A percentile compares a stretch with the other conserved stretches of the same genome.
Evolutionary conservation across 768 basidiomycete species (phyloP).

Genomic region (Gautieria morchelliformis): DNA sequence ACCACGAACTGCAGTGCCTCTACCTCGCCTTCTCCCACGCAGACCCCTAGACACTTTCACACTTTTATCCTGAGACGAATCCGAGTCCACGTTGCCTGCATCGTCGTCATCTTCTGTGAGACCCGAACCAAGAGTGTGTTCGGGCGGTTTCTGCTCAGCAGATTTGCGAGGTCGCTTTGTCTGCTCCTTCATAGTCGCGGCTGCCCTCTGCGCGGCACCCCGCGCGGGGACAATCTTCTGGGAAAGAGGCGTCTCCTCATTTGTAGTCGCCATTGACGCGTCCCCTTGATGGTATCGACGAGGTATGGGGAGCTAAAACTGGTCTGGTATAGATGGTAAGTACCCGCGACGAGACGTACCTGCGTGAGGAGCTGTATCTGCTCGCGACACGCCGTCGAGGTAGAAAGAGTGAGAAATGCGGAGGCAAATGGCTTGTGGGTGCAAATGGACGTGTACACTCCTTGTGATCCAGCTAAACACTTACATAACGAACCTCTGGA

Average conservation of each 20-base stretch:
- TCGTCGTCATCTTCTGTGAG: background rate
- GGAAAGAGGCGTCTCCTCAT: background rate
- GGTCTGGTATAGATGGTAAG: background rate
- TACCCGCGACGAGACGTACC: background rate
- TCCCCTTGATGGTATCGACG: background rate
- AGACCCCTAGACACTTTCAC: background rate
- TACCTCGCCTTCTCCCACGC: background rate
- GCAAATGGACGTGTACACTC: background rate
- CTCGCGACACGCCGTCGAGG: no score
- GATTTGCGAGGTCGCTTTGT: slow-evolving; percentile 19
- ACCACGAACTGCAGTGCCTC: background rate
- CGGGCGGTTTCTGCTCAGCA: slow-evolving; percentile 11
- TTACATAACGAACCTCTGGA: background rate
- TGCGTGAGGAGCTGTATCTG: background rate
- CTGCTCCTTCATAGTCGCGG: slow-evolving; percentile 24
- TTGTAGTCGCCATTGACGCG: background rate
- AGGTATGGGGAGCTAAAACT: background rate
- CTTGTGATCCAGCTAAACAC: background rate
- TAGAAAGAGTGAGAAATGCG: background rate
- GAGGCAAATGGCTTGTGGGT: background rate
- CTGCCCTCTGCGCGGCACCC: slow-evolving; percentile 25
- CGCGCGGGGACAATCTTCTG: slow-evolving; percentile 19
- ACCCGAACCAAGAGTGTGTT: slow-evolving; percentile 12
- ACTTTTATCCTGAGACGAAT: background rate
- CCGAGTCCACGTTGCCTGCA: background rate